Conservation (phyloP, 306 rosid genomes). For the Rosa multiflora region DNA sequence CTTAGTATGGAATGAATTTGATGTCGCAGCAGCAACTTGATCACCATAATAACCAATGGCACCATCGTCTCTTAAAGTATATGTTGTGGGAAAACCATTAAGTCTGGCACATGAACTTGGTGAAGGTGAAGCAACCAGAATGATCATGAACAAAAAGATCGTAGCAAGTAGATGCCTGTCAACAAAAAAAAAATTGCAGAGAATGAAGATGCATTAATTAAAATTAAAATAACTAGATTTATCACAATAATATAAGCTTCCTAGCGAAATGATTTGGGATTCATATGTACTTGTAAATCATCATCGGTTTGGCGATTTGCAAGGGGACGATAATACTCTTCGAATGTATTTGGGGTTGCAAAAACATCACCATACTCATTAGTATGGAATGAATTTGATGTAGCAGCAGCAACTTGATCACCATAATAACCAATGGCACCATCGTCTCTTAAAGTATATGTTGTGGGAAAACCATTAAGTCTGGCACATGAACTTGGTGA, state of each 20-base stretch:
- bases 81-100: too few relatives aligned
- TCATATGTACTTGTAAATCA: background rate
- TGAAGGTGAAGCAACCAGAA: too few relatives aligned
- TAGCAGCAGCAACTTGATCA: background rate
- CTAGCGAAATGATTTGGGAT: background rate
- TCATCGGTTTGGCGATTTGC: background rate
- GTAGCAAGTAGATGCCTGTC: too few relatives aligned
- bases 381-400: background rate
- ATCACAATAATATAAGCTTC: background rate
- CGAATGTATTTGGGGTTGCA: background rate
- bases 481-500: background rate
- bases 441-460: background rate
- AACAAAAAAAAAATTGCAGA: background rate
- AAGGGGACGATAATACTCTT: background rate
- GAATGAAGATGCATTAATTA: background rate
- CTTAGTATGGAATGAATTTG: too few relatives aligned
- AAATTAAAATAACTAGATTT: background rate
- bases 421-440: background rate
- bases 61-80: too few relatives aligned
- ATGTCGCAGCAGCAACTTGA: too few relatives aligned
- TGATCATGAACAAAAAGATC: too few relatives aligned
- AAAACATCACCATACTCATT: background rate
- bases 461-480: background rate
- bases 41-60: too few relatives aligned
- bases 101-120: too few relatives aligned